Percentiles rank a stretch among this genome's conserved stretches.
phyloP scores from a whole-genome alignment of 805 yeast species.

The Grigorovia humatica region DNA sequence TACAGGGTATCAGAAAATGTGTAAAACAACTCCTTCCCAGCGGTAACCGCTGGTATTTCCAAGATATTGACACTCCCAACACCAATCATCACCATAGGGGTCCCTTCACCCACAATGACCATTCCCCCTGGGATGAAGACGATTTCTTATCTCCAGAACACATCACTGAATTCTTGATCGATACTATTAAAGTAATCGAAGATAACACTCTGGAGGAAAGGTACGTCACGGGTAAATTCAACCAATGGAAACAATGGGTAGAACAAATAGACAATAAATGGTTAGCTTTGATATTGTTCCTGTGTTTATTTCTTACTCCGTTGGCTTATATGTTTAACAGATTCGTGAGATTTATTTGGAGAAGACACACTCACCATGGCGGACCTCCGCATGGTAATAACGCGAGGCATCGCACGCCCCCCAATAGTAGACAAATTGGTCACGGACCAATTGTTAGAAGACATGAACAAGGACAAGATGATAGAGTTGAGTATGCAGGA shows the following conservation, averaged over 20 bases:
- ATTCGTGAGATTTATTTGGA: neutral
- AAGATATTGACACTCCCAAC: neutral
- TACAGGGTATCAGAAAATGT: neutral
- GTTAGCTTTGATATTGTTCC: neutral
- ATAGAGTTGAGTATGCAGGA: neutral
- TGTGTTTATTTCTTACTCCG: neutral
- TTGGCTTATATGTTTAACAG: neutral
- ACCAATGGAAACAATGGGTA: neutral
- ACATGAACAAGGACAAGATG: neutral
- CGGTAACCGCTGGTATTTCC: neutral
- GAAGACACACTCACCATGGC: neutral
- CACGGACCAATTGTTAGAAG: too few relatives aligned
- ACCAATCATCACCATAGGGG: too few relatives aligned
- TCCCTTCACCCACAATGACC: neutral
- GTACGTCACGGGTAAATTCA: neutral
- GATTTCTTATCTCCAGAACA: neutral
- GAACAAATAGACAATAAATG: neutral
- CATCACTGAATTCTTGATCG: neutral
- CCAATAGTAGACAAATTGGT: neutral
- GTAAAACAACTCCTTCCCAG: neutral
- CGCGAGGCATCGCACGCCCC: neutral
- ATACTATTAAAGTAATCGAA: neutral
- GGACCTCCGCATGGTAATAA: neutral
- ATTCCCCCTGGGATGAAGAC: neutral
- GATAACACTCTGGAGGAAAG: neutral